phyloP scores from a whole-genome alignment of 1,284 basidiomycete species.

The Cutaneotrichosporon mucoides region DNA sequence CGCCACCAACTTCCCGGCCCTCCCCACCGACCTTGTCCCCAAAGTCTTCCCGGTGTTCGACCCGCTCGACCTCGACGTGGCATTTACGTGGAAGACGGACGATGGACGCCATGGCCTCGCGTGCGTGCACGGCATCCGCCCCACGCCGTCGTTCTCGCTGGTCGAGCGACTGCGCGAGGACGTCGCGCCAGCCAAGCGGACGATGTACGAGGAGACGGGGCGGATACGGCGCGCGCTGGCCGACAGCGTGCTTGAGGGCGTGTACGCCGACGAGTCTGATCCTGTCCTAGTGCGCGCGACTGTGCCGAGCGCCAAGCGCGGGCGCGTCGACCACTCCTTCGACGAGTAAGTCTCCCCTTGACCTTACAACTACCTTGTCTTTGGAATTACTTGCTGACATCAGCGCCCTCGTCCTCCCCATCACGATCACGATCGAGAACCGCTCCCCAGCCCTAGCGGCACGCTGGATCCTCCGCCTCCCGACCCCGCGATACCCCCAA shows the following conservation, averaged over 20 bases:
- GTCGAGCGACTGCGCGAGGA: slow-evolving; percentile 59
- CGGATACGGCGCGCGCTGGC: slow-evolving; percentile 65
- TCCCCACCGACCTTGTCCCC: slow-evolving; percentile 56
- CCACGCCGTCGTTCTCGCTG: slow-evolving; percentile 62
- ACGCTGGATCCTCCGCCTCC: slow-evolving; percentile 34
- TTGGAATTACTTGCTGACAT: background rate
- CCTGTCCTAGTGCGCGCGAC: slow-evolving; percentile 54
- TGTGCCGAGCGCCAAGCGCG: slow-evolving; percentile 13
- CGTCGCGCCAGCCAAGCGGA: slow-evolving; percentile 61
- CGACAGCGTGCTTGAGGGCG: slow-evolving; percentile 61
- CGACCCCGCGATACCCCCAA: slow-evolving; percentile 6
- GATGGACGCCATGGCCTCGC: slow-evolving; percentile 58
- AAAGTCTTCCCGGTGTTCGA: slow-evolving; percentile 74
- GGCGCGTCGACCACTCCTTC: background rate
- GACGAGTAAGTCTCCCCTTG: background rate
- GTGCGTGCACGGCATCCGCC: slow-evolving; percentile 57
- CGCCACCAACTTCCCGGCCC: slow-evolving; percentile 57
- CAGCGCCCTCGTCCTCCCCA: slow-evolving; percentile 59
- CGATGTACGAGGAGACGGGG: slow-evolving; percentile 84
- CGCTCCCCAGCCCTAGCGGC: slow-evolving; percentile 33
- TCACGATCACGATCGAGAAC: slow-evolving; percentile 64
- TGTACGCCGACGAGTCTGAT: slow-evolving; percentile 73
- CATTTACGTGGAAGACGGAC: slow-evolving; percentile 68
- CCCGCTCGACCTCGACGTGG: slow-evolving; percentile 64
- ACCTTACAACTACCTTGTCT: background rate